phyloP scores from a whole-genome alignment of 805 yeast genomes.

The Pichia heedii region DNA sequence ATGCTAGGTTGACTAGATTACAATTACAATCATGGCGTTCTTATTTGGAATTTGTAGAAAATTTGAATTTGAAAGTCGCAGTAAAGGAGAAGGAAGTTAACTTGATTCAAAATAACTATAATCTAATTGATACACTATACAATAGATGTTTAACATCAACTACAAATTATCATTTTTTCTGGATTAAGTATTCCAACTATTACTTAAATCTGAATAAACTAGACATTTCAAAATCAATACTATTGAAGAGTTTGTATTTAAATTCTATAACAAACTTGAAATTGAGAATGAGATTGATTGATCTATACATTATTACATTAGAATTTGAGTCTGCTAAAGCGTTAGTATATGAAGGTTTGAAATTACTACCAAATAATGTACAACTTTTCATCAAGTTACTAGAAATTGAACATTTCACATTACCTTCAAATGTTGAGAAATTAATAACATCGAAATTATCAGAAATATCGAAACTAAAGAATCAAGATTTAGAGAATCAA shows the following conservation, averaged over 20 bases:
- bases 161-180: conserved; percentile 36
- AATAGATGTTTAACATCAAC: conserved; percentile 41
- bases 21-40: conserved; percentile 52
- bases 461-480: neutral
- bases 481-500: conserved; percentile 17
- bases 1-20: conserved; percentile 25
- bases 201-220: conserved; percentile 24
- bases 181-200: conserved; percentile 43
- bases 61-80: conserved; percentile 15
- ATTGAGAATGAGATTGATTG: conserved; percentile 34
- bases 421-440: conserved; percentile 17
- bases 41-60: conserved; percentile 49
- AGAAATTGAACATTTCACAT: conserved; percentile 28
- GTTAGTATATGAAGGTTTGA: conserved; percentile 18
- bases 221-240: conserved; percentile 31
- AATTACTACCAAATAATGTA: conserved; percentile 26
- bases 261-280: conserved; percentile 23
- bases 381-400: conserved; percentile 35
- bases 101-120: conserved; percentile 15
- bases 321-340: conserved; percentile 32
- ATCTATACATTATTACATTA: conserved; percentile 33
- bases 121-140: conserved; percentile 29
- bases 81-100: conserved; percentile 15
- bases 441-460: conserved; percentile 4
- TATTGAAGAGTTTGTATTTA: conserved; percentile 29